phyloP scores from a whole-genome alignment of 139 green algal genomes.

The Volvox africanus region DNA sequence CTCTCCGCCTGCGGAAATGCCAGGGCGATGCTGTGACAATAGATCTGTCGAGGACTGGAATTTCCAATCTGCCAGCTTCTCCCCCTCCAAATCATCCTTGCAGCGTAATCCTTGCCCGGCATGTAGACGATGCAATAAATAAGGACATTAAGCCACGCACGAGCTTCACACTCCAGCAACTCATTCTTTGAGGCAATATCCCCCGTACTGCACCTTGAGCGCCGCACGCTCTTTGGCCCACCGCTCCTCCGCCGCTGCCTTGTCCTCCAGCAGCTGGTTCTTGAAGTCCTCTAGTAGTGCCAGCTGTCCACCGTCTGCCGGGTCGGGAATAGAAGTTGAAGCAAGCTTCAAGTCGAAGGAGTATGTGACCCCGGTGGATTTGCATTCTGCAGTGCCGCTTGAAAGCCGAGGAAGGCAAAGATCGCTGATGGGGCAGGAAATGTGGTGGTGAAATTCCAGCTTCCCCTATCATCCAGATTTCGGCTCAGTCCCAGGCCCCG shows the following conservation, averaged over 20 bases:
- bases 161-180: neutral
- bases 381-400: neutral
- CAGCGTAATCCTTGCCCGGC: neutral
- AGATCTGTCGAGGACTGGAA: neutral
- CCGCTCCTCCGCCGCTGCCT: slow-evolving; percentile 30
- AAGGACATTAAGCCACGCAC: neutral
- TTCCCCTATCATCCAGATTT: no score
- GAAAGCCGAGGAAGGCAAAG: no score
- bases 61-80: neutral
- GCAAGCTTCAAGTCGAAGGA: neutral
- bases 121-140: neutral
- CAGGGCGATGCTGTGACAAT: neutral
- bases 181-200: neutral
- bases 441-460: no score
- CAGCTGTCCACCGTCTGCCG: slow-evolving; percentile 22
- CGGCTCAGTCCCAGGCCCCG: no score
- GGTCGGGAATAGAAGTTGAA: neutral
- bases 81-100: neutral
- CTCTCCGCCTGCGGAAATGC: neutral
- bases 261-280: slow-evolving; percentile 37
- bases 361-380: neutral
- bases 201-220: neutral
- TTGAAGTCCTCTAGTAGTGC: slow-evolving; percentile 41
- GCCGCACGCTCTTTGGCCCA: neutral
- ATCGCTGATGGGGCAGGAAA: no score